Conservation (phyloP, 2,329 filamentous ascomycete genomes). For the Triangularia verruculosa region DNA sequence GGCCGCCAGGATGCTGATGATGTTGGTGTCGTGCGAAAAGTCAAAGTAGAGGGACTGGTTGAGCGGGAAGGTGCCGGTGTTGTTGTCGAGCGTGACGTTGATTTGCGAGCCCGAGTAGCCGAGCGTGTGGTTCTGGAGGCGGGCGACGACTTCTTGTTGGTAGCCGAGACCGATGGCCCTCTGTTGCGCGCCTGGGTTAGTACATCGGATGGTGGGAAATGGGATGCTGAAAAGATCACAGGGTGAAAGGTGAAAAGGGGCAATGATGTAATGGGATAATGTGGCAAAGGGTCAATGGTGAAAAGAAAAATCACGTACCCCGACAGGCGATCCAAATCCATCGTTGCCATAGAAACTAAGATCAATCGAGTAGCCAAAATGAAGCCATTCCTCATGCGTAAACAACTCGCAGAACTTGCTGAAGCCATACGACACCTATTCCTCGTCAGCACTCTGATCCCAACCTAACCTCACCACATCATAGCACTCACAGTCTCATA, state of each 20-base stretch:
- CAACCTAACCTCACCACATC: slow-evolving; percentile 12
- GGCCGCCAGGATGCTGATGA: slow-evolving; percentile 65
- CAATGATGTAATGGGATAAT: not conserved
- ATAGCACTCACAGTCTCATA: slow-evolving; percentile 60
- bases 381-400: slow-evolving; percentile 70
- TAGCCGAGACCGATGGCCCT: slow-evolving; percentile 72
- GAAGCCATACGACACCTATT: slow-evolving; percentile 65
- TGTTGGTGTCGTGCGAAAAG: slow-evolving; percentile 76
- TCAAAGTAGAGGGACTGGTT: slow-evolving; percentile 74
- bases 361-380: slow-evolving; percentile 69
- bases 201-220: not conserved
- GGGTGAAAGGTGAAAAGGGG: not conserved
- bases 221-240: not conserved
- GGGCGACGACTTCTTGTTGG: slow-evolving; percentile 69
- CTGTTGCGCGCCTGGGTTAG: slow-evolving; percentile 32
- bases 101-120: slow-evolving; percentile 58
- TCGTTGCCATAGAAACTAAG: slow-evolving; percentile 60
- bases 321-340: slow-evolving; percentile 62
- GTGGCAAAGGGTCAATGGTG: not conserved
- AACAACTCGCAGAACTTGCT: slow-evolving; percentile 73
- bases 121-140: slow-evolving; percentile 64
- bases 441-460: slow-evolving; percentile 6
- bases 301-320: slow-evolving; percentile 38
- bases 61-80: slow-evolving; percentile 65
- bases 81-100: slow-evolving; percentile 69